These are phyloP conservation scores for Acanthamoeba castellanii DNA, from an alignment of 208 protist genomes.

Conservation along the genomic window DNA sequence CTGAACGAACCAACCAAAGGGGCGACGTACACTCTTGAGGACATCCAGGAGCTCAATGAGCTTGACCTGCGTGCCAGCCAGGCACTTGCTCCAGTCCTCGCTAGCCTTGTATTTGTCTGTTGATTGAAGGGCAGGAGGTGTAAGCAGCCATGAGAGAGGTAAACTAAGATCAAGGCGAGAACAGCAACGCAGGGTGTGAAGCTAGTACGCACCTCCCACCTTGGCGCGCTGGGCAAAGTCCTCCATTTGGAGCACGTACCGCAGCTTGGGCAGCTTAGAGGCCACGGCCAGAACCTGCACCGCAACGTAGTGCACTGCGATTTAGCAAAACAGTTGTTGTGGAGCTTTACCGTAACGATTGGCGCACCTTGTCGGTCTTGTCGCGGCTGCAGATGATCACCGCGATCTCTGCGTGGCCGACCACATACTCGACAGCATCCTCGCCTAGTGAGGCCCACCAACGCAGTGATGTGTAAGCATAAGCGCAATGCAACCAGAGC, in stretches of 20 bases:
- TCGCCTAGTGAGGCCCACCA: constrained; percentile 60
- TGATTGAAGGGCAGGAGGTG: not conserved
- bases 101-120: constrained; percentile 51
- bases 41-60: not conserved
- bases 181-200: not conserved
- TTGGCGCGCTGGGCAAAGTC: constrained; percentile 23
- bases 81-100: constrained; percentile 28
- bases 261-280: constrained; percentile 9
- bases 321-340: not conserved
- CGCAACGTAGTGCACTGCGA: not conserved
- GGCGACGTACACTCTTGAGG: not conserved
- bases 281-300: constrained; percentile 28
- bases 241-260: constrained; percentile 56
- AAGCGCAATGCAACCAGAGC: not conserved
- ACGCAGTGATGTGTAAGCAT: not conserved
- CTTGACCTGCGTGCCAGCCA: constrained; percentile 1
- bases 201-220: not conserved
- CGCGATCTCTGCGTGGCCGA: constrained; percentile 84
- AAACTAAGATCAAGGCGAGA: not conserved
- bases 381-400: constrained; percentile 68
- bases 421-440: constrained; percentile 83
- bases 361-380: constrained; percentile 52
- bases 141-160: not conserved
- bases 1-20: not conserved
- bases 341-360: not conserved